Evolutionary conservation across 495 filamentous ascomycete genomes (phyloP), one percentile per base, ranked within the genome.

Genomic region (Cercophora scortea): DNA sequence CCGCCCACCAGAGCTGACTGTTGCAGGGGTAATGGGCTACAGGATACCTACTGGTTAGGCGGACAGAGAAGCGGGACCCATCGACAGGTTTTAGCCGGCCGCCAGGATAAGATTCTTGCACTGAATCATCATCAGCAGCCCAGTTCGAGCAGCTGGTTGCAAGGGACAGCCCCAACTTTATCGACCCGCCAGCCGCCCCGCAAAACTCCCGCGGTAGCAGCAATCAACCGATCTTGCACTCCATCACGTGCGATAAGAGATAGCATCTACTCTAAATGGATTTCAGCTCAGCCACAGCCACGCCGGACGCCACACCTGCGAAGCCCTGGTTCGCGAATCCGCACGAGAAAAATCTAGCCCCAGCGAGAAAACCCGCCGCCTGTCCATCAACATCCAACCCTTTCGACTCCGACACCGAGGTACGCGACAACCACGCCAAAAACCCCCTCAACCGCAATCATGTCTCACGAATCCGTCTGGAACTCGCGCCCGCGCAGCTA

Each of bases 391-490:
- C 43, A 12, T 15, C 42, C 42, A 18, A 45, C 25, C n/a, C 43
- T 43, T 18, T 9, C 42, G 17, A 12, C 17, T 40, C 49, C 49
- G 25, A 32, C 41, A 45, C 19, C 35, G 6, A 9, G 47, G 25
- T 32, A 40, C 45, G 39, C 33, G 50, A 34, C 32, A 40, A 38
- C n/a, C 44, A 42, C 17, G 15, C 47, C 33, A 18, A 35, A 39
- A 18, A 51, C 44, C 43, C 19, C 42, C 39, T 16, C 35, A 56
- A 52, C 56, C 50, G 49, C 59, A 60, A 88, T 62, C 67, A 95
- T 95, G 91, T 91, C 91, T 83, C 90, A 98, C 90, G 93, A 96
- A 80, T 88, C 86, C 61, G 90, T 98, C 77, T 98, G 93, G 93
- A 94, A 92, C 86, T 95, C 89, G 71, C 90, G 93, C 71, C 93